Evolutionary conservation across 129 eudicot genomes (phyloP).

Genomic region (Helianthus tuberosus): DNA sequence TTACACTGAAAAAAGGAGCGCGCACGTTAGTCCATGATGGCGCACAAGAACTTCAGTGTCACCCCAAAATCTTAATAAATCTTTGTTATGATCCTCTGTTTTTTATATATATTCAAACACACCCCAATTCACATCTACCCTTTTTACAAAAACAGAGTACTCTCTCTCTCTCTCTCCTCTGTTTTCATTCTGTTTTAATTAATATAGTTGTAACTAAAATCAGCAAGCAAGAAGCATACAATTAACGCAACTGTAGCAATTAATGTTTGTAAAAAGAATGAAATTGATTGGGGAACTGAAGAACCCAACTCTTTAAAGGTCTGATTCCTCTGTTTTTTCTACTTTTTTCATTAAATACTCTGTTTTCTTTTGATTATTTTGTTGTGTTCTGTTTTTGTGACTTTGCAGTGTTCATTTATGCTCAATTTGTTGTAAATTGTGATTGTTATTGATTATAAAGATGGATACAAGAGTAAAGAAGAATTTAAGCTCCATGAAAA

Average conservation of each 20-base stretch:
- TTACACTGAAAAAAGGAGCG: conserved; percentile 31
- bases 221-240: conserved; percentile 12
- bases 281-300: conserved; percentile 17
- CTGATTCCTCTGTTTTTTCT: conserved; percentile 23
- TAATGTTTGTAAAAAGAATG: conserved; percentile 31
- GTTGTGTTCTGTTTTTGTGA: conserved; percentile 10
- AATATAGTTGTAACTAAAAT: not conserved
- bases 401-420: conserved; percentile 44
- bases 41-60: conserved; percentile 26
- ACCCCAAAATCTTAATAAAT: not conserved
- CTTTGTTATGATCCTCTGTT: not conserved
- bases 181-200: not conserved
- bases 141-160: conserved; percentile 18
- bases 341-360: conserved; percentile 22
- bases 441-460: conserved; percentile 11
- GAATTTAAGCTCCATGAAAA: conserved; percentile 52
- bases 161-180: not conserved
- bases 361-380: conserved; percentile 19
- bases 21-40: conserved; percentile 46
- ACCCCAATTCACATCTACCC: conserved; percentile 12
- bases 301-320: conserved; percentile 40
- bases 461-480: conserved; percentile 62
- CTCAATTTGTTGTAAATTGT: conserved; percentile 5
- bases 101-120: not conserved
- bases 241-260: conserved; percentile 17